These are phyloP conservation scores for Macrolepiota fuliginosa DNA, from an alignment of 768 basidiomycete species.

Conservation along the genomic window DNA sequence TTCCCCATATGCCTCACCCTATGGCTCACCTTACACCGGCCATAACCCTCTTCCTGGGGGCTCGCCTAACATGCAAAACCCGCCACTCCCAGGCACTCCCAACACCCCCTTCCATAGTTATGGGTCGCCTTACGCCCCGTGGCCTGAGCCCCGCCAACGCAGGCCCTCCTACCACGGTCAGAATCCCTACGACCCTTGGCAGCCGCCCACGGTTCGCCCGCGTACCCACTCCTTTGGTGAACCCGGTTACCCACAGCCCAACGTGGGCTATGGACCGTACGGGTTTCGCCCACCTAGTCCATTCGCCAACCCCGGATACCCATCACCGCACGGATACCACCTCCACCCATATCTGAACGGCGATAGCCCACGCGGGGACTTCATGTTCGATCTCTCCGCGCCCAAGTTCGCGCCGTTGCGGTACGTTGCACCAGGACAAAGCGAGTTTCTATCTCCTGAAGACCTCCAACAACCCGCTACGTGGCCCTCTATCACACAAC, in stretches of 20 bases:
- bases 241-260: not conserved
- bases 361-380: conserved; percentile 39
- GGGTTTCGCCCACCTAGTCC: not conserved
- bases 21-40: conserved; percentile 1
- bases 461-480: conserved; percentile 54
- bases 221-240: not conserved
- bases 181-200: not conserved
- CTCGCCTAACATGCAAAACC: not conserved
- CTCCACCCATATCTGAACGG: conserved; percentile 57
- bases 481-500: conserved; percentile 47
- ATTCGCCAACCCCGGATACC: not conserved
- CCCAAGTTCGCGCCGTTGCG: conserved; percentile 44
- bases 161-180: not conserved
- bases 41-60: not conserved
- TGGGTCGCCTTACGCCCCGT: not conserved
- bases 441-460: conserved; percentile 34
- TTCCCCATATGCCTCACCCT: not conserved
- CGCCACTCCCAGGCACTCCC: not conserved
- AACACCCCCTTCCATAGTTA: not conserved
- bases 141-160: not conserved
- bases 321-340: conserved; percentile 17
- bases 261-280: not conserved
- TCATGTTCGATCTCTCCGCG: conserved; percentile 57
- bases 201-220: not conserved
- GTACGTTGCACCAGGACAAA: conserved; percentile 34